Conservation (phyloP, 768 basidiomycete species). For the Lentinula sp. region DNA sequence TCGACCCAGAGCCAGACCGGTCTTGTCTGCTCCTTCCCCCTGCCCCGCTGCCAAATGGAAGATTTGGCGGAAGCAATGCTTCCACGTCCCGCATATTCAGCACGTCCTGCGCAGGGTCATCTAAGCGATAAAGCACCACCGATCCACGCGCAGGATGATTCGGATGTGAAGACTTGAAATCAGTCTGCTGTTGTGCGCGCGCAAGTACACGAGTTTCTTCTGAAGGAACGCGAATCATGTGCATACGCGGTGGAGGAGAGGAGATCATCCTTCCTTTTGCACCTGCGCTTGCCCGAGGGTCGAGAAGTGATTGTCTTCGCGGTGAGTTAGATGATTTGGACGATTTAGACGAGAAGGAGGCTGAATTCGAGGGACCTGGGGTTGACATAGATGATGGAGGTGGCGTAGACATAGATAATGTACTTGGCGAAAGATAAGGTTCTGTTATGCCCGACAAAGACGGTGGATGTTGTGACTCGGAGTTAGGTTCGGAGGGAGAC, state of each 20-base stretch:
- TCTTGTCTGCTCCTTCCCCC: neutral
- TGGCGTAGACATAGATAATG: neutral
- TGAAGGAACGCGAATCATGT: neutral
- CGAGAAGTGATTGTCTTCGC: too few species aligned
- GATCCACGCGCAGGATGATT: neutral
- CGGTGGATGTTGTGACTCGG: neutral
- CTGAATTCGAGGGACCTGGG: too few species aligned
- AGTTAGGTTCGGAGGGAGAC: neutral
- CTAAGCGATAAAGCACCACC: neutral
- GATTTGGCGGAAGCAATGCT: neutral
- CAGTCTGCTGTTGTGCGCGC: neutral
- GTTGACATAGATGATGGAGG: neutral
- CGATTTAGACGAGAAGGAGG: too few species aligned
- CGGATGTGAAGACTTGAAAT: neutral
- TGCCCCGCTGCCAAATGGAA: neutral
- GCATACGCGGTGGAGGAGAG: neutral
- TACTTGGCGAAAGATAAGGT: neutral
- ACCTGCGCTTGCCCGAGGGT: neutral
- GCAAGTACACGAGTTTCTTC: slow-evolving; percentile 3
- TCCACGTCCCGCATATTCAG: neutral
- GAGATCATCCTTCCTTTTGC: neutral
- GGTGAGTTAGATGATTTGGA: too few species aligned
- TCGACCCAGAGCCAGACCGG: neutral
- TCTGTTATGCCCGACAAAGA: neutral
- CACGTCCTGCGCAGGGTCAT: neutral